Evolutionary conservation across 495 filamentous ascomycete species (phyloP), one percentile per base, ranked within the genome.

Genomic region (Bathelium albidoporum): DNA sequence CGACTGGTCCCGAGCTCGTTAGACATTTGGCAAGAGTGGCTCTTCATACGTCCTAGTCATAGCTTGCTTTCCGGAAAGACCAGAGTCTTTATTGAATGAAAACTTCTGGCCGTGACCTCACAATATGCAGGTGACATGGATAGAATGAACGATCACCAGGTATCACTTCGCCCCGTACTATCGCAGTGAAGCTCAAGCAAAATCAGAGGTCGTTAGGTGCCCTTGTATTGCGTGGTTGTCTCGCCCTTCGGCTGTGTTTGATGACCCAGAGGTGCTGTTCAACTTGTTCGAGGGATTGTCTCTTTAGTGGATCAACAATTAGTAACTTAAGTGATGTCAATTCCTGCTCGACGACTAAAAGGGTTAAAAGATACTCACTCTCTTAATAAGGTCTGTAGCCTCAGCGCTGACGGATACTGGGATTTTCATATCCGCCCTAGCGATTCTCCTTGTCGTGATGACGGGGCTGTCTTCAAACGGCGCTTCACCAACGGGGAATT

Each of bases 401-500:
- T 58, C 60, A 28, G 58, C 24, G 14, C 31, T 32, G 29, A 66
- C 60, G 55, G 60, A 55, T 0, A 11, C 16, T 16, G 67, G 64
- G 22, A 66, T 59, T 44, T 26, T 41, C 29, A 69, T 43, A 43
- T 60, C 64, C 1, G 44, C 41, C 59, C 55, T 66, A 22, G 64
- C 64, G 34, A 66, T 66, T 55, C 62, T 61, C 53, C 64, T 63
- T 49, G 63, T 65, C 18, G 58, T 60, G 55, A 59, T 58, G 31
- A 18, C 34, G 7, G 24, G n/a, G 44, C 32, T 61, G 59, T 49
- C 59, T 45, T 66, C 61, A 49, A 69, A 66, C 26, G 64, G 67
- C n/a, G 64, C 52, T 58, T 64, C 59, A 1, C 67, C 64, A 18
- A 58, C 43, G 32, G 66, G 41, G 28, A 66, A 62, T 31, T 69